Evolutionary conservation across 345 rosid species (phyloP), one percentile per base, ranked within the genome.

Genomic region (Anacardium occidentale): DNA sequence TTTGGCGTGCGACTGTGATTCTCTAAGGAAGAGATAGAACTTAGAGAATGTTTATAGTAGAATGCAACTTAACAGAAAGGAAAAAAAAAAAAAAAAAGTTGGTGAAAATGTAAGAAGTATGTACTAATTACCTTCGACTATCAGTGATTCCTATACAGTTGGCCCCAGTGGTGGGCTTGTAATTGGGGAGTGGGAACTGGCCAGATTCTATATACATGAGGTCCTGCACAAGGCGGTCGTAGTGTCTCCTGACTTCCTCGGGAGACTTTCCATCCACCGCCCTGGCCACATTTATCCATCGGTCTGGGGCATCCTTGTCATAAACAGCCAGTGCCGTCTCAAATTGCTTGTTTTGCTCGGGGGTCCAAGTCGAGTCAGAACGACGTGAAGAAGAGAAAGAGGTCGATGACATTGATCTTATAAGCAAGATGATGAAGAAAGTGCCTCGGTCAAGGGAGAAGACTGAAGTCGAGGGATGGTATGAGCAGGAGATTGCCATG

Each of bases 211-310:
- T 94, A 59, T 78, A 65, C 76, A 71, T 79, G 76, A 92, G 81
- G 78, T 94, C 98, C 54, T 80, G 79, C 69, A 94, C 95, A n/a
- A 94, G 93, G 74, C 78, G 77, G 71, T 92, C 98, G 66, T 92
- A 94, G 75, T 92, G 93, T 78, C 83, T 80, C 81, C 85, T 90
- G 14, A 94, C 96, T 73, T 94, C 98, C 62, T 89, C 97, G 0
- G 76, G 83, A 44, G 98, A 85, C 82, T 91, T 94, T 15, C 80
- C 81, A 8, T 97, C 98, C 8, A 94, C 95, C 26, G 85, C 88
- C 74, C 78, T 78, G 20, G 97, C 97, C 59, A 92, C 88, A 61
- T 92, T 92, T 64, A 92, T 92, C 98, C 98, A 94, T 45, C 98
- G 92, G 74, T 92, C 97, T 4, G 95, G 97, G 11, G 97, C 88